A percentile compares a stretch with the other conserved stretches of the same genome.
phyloP scores from a whole-genome alignment of 2,329 filamentous ascomycete genomes.

The Triangularia setosa region DNA sequence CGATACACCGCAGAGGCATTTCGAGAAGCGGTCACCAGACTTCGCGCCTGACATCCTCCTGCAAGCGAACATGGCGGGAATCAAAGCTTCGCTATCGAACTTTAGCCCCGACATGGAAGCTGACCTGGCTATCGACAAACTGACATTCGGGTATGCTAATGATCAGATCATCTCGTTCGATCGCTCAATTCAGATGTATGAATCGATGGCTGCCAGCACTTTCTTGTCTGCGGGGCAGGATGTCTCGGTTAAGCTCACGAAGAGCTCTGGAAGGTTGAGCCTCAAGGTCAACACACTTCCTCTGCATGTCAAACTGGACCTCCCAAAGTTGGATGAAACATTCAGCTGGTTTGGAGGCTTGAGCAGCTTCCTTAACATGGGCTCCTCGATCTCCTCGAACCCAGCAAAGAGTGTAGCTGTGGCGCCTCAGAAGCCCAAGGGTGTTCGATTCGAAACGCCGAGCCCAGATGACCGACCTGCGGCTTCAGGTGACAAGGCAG shows the following conservation, averaged over 20 bases:
- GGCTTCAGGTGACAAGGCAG: constrained; percentile 61
- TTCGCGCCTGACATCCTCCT: constrained; percentile 50
- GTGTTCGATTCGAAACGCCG: constrained; percentile 56
- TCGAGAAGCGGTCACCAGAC: constrained; percentile 36
- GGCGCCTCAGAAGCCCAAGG: constrained; percentile 43
- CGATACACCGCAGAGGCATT: constrained; percentile 45
- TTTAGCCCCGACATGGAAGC: constrained; percentile 31
- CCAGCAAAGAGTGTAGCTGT: constrained; percentile 41
- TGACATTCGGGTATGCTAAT: constrained; percentile 59
- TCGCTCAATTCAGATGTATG: constrained; percentile 51
- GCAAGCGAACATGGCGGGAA: constrained; percentile 44
- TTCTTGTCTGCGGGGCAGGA: constrained; percentile 50
- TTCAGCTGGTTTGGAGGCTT: constrained; percentile 87
- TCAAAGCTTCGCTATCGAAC: constrained; percentile 34
- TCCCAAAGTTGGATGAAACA: constrained; percentile 79
- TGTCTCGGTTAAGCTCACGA: constrained; percentile 42
- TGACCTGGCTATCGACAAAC: constrained; percentile 50
- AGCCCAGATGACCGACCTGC: constrained; percentile 45
- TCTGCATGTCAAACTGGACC: constrained; percentile 69
- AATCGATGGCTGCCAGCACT: constrained; percentile 57
- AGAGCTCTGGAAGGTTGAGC: constrained; percentile 42
- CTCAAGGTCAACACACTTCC: constrained; percentile 73
- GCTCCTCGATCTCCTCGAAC: constrained; percentile 75
- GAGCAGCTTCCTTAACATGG: constrained; percentile 85
- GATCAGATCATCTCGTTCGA: constrained; percentile 63